phyloP scores from a whole-genome alignment of 345 rosid genomes.

The Brassica carinata region DNA sequence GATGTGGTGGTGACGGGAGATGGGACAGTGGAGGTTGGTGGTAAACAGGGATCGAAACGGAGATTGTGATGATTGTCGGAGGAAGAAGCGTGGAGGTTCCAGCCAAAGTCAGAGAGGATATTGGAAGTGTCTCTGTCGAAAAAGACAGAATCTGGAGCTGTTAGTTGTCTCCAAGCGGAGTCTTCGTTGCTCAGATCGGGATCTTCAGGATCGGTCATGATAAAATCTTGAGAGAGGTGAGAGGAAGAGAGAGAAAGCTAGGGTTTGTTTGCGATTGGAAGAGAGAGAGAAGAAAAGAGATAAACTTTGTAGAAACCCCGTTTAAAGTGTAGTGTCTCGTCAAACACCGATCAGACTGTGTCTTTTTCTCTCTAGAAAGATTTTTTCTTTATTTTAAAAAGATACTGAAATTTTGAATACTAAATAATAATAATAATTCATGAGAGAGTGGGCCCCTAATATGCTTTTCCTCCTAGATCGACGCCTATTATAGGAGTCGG shows the following conservation, averaged over 20 bases:
- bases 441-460: slow-evolving; percentile 10
- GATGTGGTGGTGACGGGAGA: background rate
- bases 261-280: slow-evolving; percentile 56
- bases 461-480: too few relatives aligned
- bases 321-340: slow-evolving; percentile 41
- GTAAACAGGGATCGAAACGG: background rate
- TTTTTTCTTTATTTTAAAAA: background rate
- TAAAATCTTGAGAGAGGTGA: background rate
- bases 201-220: slow-evolving; percentile 42
- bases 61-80: background rate
- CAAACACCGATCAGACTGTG: slow-evolving; percentile 29
- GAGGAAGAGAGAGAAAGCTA: slow-evolving; percentile 25
- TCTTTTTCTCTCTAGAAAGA: background rate
- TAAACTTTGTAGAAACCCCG: slow-evolving; percentile 40
- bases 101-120: slow-evolving; percentile 66
- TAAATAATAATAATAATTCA: slow-evolving; percentile 31
- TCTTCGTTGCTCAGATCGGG: slow-evolving; percentile 50
- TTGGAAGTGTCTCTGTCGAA: slow-evolving; percentile 49
- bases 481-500: too few relatives aligned
- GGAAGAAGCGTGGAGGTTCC: slow-evolving; percentile 52
- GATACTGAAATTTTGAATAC: background rate
- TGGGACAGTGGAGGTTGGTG: background rate
- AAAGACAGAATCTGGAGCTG: slow-evolving; percentile 52
- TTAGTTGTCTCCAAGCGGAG: slow-evolving; percentile 46
- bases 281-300: slow-evolving; percentile 32